phyloP scores from a whole-genome alignment of 1,139 yeast species.

The Suhomyces anneliseae region DNA sequence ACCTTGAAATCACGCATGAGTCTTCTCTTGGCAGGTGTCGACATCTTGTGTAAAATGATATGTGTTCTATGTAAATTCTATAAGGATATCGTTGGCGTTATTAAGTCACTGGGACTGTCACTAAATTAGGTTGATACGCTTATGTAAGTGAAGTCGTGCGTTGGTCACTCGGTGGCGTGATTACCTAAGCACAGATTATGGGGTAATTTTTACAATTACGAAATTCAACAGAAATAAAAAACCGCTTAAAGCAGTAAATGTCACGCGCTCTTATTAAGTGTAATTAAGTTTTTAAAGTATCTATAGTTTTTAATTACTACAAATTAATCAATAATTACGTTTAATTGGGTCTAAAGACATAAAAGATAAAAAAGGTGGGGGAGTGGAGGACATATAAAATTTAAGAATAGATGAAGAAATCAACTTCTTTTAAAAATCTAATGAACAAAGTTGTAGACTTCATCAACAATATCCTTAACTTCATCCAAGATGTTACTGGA shows the following conservation, averaged over 20 bases:
- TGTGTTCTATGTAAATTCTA: background rate
- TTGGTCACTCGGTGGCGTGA: background rate
- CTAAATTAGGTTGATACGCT: background rate
- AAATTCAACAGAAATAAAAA: background rate
- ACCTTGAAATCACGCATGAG: slow-evolving; percentile 97
- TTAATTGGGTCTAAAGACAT: background rate
- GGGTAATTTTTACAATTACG: background rate
- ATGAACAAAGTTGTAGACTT: slow-evolving; percentile 15
- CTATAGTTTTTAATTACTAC: too few species aligned
- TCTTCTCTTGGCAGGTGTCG: slow-evolving; percentile 97
- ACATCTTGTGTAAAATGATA: slow-evolving; percentile 49
- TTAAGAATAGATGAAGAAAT: too few species aligned
- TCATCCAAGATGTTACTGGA: slow-evolving; percentile 21
- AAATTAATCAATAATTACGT: too few species aligned
- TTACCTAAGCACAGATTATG: background rate
- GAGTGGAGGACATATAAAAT: too few species aligned
- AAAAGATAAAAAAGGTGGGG: too few species aligned
- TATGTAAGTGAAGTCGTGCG: background rate
- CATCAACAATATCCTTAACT: slow-evolving; percentile 23
- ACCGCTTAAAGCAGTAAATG: too few species aligned
- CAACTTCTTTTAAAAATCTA: background rate
- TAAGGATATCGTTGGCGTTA: background rate
- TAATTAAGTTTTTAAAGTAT: too few species aligned
- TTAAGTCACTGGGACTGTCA: too few species aligned
- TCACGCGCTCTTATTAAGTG: too few species aligned